Evolutionary conservation across 2,329 filamentous ascomycete genomes (phyloP), one percentile per base, ranked within the genome.

Genomic region (Colletotrichum filicis): DNA sequence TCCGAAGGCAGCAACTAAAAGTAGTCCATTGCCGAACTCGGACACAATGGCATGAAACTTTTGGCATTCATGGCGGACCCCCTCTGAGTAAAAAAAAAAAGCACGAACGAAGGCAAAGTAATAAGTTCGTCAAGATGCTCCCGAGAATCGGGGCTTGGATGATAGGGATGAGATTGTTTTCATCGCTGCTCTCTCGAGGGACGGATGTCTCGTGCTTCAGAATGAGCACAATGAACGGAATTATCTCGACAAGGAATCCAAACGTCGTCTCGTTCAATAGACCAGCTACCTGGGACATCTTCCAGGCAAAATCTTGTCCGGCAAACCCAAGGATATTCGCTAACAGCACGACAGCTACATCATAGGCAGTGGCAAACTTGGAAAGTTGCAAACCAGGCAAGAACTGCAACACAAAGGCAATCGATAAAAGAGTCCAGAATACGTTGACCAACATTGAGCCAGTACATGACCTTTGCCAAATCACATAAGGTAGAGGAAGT

Each of bases 111-210:
- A 93, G 82, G 74, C 92, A 94, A 1, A 94, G 86, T 11, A 93
- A 81, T 35, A 93, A 80, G 59, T 93, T 94, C 14, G 92, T 92
- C 62, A 94, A 78, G 57, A 93, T 92, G 2, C 91, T 93, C 14
- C 92, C 92, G 0, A 94, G 83, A 63, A 94, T 93, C 4, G 92
- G 92, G 66, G 91, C 91, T 78, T 92, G 88, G 63, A 93, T 93
- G 76, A 93, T 91, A 2, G 86, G 85, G 56, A 92, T 88, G 79
- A 79, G 74, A 56, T 83, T 80, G 2, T 82, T 81, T 49, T 81
- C 80, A 5, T 80, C 78, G 3, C 78, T 79, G 30, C 79, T 79
- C 0, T 68, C 76, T 1, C 74, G 56, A 0, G 70, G 60, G 0
- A 70, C 26, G 9, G 75, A 28, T 0, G 63, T 42, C 2, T 80